Base-by-base conservation (phyloP, 2,329 filamentous ascomycete genomes). In the Diaporthe sp. region DNA sequence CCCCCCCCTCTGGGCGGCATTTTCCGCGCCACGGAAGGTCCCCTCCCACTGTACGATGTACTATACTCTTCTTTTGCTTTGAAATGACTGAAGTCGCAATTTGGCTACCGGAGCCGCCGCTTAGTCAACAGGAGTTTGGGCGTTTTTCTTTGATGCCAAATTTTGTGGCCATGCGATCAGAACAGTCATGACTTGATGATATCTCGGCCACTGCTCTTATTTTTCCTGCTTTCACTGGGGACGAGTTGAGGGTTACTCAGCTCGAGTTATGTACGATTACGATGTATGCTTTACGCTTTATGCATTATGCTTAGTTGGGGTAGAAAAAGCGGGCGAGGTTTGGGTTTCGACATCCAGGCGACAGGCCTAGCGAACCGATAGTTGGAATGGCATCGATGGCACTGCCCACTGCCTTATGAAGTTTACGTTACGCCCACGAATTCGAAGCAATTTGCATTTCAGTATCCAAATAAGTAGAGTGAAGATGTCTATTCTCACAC, bases 401-500 rank as follows among this genome's bases (percentile, higher is more conserved):
- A 22, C 39, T 32, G 19, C 10, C 6, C 59, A 22, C 39, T 32
- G 19, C 10, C 6, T 53, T 22, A 42, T 30, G 7, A 30, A 44
- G 7, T 63, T 13, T 1, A 63, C 27, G 15, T 42, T 19, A 44
- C 44, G 42, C n/a, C 42, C 35, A 25, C 5, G 4, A 19, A 12
- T 22, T 19, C 25, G 7, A 50, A 51, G 32, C 27, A 17, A 44
- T n/a, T 25, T 4, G 59, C 19, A 13, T 25, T 61, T 35, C 32
- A 19, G 39, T 50, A 17, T 10, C 13, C 22, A 39, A 5, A 47
- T 32, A 3, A 22, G 25, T 55, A 59, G 73, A 75, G 73, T 75
- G 73, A 75, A 73, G 73, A 75, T 75, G 50, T 75, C 66, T 73
- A 73, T 75, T 73, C 39, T 66, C 56, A 58, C 37, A 37, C 47